Evolutionary conservation across 805 yeast species (phyloP).

Genomic region (Candida chilensis): DNA sequence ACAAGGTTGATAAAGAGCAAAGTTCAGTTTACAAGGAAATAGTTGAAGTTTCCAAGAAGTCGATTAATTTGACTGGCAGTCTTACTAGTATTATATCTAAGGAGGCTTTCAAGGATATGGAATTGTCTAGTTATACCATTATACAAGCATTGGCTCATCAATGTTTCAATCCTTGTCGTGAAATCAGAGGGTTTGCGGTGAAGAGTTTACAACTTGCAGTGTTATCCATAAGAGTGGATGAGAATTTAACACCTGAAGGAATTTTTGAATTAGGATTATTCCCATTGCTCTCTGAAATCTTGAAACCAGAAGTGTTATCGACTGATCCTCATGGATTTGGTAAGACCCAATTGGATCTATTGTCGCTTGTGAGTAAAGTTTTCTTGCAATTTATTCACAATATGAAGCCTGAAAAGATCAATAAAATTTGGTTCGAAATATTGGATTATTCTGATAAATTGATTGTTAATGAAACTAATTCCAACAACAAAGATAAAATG

Average conservation of each 20-base stretch:
- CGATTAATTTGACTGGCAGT: slow-evolving; percentile 52
- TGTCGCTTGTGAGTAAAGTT: slow-evolving; percentile 56
- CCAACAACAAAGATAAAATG: slow-evolving; percentile 12
- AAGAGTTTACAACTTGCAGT: slow-evolving; percentile 45
- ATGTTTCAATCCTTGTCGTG: slow-evolving; percentile 81
- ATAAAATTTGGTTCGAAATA: slow-evolving; percentile 22
- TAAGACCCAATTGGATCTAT: slow-evolving; percentile 57
- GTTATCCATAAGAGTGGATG: slow-evolving; percentile 25
- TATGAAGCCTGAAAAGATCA: slow-evolving; percentile 11
- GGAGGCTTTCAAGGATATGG: slow-evolving; percentile 19
- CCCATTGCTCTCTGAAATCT: slow-evolving; percentile 59
- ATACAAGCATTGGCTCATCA: slow-evolving; percentile 83
- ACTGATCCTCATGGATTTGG: slow-evolving; percentile 59
- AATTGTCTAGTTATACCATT: slow-evolving; percentile 42
- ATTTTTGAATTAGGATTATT: slow-evolving; percentile 68
- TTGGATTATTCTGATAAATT: slow-evolving; percentile 16
- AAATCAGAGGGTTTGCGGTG: slow-evolving; percentile 60
- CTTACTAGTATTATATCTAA: slow-evolving; percentile 27
- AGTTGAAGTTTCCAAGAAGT: slow-evolving; percentile 49
- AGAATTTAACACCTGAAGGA: slow-evolving; percentile 37
- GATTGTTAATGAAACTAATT: slow-evolving; percentile 5
- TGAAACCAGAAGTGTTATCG: slow-evolving; percentile 48
- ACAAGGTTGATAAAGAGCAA: slow-evolving; percentile 26
- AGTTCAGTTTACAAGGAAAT: slow-evolving; percentile 41
- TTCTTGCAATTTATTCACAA: slow-evolving; percentile 24